Evolutionary conservation across 345 rosid genomes (phyloP), one percentile per base, ranked within the genome.

Genomic region (Rhodomyrtus tomentosa): DNA sequence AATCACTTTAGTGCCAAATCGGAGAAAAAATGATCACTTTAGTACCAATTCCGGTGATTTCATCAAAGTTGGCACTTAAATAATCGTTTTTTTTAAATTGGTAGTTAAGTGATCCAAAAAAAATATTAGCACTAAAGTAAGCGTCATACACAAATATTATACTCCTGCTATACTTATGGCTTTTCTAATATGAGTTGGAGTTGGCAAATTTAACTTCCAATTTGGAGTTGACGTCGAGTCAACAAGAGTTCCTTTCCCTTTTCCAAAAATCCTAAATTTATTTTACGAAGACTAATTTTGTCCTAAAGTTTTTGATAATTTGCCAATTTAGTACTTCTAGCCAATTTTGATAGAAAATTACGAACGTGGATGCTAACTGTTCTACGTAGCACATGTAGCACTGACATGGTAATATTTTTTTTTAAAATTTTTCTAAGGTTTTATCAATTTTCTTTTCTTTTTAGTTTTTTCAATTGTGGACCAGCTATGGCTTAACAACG

Each of bases 261-360:
- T 25, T 15, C n/a, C 11, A 56, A 55, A 56, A 56, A 25, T 12
- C 4, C 13, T 25, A 2, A 56, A 56, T 12, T 5, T 56, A 56
- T 55, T 1, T 2, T 55, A 56, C 4, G 32, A 56, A 1, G 32
- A 25, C 16, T 7, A 56, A 56, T 5, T 56, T n/a, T 3, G 13
- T 56, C 7, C 11, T 5, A 25, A 56, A n/a, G 1, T 5, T 25
- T 56, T 56, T n/a, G 62, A 56, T 11, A 25, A n/a, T 11, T 25
- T 25, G 13, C 27, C 12, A 56, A 56, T 5, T 5, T n/a, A 56
- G 13, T 56, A 18, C 0, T n/a, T 13, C 2, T 1, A 0, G 36
- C 8, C 13, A n/a, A 56, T 56, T 56, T 56, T 56, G 18, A 56
- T 4, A 56, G 14, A 2, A 56, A 56, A 56, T 56, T 1, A 0